phyloP scores from a whole-genome alignment of 805 yeast genomes.

The Pichia occidentalis region DNA sequence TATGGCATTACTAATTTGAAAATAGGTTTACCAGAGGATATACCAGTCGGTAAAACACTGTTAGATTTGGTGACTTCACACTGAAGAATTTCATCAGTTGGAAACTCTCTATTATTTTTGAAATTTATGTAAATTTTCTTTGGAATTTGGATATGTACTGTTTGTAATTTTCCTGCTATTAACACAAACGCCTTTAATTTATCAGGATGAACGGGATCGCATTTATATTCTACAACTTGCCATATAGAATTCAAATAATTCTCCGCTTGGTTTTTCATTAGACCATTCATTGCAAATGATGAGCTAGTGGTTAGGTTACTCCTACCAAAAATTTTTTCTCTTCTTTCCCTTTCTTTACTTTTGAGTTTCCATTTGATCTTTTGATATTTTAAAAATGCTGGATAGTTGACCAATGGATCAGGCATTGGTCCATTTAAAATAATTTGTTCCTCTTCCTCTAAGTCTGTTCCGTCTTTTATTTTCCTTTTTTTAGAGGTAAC shows the following conservation, averaged over 20 bases:
- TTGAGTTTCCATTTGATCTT: constrained; percentile 86
- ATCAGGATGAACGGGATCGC: constrained; percentile 56
- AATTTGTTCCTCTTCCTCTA: constrained; percentile 43
- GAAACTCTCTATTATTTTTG: constrained; percentile 34
- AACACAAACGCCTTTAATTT: constrained; percentile 64
- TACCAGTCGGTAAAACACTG: constrained; percentile 68
- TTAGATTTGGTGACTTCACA: constrained; percentile 53
- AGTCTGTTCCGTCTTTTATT: constrained; percentile 25
- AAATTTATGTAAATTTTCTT: constrained; percentile 66
- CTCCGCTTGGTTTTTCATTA: constrained; percentile 75
- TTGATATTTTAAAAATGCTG: constrained; percentile 62
- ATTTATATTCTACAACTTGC: constrained; percentile 73
- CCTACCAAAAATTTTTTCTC: constrained; percentile 72
- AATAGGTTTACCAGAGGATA: constrained; percentile 39
- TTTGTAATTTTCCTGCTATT: constrained; percentile 67
- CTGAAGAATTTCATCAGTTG: constrained; percentile 34
- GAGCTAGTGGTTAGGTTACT: constrained; percentile 37
- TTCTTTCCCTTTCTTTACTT: constrained; percentile 60
- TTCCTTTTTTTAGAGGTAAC: constrained; percentile 44
- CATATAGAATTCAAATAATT: constrained; percentile 70
- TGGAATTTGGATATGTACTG: constrained; percentile 66
- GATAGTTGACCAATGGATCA: constrained; percentile 58
- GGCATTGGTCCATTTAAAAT: constrained; percentile 53
- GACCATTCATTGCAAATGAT: constrained; percentile 56
- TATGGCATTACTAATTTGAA: constrained; percentile 70